These are phyloP conservation scores for Neonectria neomacrospora DNA, from an alignment of 2,329 filamentous ascomycete species.

Conservation along the genomic window DNA sequence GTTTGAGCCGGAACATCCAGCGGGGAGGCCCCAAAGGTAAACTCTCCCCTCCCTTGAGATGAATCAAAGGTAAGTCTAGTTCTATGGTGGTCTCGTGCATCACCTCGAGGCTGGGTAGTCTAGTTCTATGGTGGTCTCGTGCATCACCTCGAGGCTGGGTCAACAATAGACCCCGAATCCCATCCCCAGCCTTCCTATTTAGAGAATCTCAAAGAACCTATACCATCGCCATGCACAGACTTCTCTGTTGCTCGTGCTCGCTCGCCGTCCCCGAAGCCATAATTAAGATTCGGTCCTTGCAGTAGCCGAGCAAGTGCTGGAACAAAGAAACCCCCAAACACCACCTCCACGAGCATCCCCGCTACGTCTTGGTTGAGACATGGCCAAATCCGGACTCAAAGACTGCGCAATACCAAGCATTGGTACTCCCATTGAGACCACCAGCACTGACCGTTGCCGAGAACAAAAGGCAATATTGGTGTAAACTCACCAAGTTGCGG, in stretches of 20 bases:
- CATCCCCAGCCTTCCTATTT: neutral
- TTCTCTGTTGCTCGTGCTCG: neutral
- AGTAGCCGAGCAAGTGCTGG: slow-evolving; percentile 1
- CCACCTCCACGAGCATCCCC: slow-evolving; percentile 22
- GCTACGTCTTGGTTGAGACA: slow-evolving; percentile 27
- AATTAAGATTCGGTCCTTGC: slow-evolving; percentile 22
- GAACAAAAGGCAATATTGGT: slow-evolving; percentile 11
- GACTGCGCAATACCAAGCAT: slow-evolving; percentile 25
- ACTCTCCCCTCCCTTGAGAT: slow-evolving; percentile 4
- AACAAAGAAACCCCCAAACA: slow-evolving; percentile 36
- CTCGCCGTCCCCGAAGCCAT: slow-evolving; percentile 12
- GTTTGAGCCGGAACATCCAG: neutral
- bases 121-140: slow-evolving; percentile 10
- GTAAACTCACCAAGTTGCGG: neutral
- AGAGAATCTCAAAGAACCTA: slow-evolving; percentile 31
- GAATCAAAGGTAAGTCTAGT: neutral
- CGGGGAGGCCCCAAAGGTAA: neutral
- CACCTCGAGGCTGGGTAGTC: no score
- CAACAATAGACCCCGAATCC: slow-evolving; percentile 31
- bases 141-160: slow-evolving; percentile 21
- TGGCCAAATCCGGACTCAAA: slow-evolving; percentile 24
- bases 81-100: no score
- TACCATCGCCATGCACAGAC: slow-evolving; percentile 13
- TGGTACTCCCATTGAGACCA: neutral
- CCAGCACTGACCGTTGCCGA: neutral